Base-by-base conservation (phyloP, 2,329 filamentous ascomycete genomes). In the Chrysoporthe austroafricana region DNA sequence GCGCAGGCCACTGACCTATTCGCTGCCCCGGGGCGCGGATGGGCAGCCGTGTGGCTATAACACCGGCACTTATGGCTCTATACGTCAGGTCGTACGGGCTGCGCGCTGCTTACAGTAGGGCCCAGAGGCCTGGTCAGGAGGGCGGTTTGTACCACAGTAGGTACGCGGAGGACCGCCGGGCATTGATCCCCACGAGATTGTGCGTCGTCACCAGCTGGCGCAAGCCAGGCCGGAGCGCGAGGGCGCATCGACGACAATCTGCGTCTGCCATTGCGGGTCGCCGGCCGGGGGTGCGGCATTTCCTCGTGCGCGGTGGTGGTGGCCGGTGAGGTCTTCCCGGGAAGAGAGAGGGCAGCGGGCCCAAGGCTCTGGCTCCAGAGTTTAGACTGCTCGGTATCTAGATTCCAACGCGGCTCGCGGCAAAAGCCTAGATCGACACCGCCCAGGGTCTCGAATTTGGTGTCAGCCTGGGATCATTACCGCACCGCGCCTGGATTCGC, bases 401-500 rank as follows among this genome's bases (percentile, higher is more conserved):
- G 42, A 57, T 43, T 61, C 34, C 39, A 59, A 60, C 57, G 58
- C 58, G 63, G 66, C 66, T 66, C 48, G 63, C 58, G 58, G 63
- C 43, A 67, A 50, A 39, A 26, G 26, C 26, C 62, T 57, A 56
- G 59, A 66, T 64, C 63, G 66, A 63, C 46, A 68, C 44, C 48
- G 26, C 34, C 66, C 59, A 63, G 63, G 63, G 66, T 68, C 66
- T 66, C 26, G 44, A 57, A 36, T 48, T 59, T 39, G 66, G 57
- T 54, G 26, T 18, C 50, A 54, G 50, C 50, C 50, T 54, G 50
- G 50, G 50, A 54, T 54, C 11, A 54, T 54, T 54, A 57, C 54
- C 66, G 66, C 58, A 39, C 21, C 56, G 66, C 64, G 64, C 64
- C 62, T 67, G 57, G 32, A 64, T 57, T 65, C 64, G 66, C 62